These are phyloP conservation scores for Fusarium sp. DNA, from an alignment of 2,329 filamentous ascomycete species.

Conservation along the genomic window DNA sequence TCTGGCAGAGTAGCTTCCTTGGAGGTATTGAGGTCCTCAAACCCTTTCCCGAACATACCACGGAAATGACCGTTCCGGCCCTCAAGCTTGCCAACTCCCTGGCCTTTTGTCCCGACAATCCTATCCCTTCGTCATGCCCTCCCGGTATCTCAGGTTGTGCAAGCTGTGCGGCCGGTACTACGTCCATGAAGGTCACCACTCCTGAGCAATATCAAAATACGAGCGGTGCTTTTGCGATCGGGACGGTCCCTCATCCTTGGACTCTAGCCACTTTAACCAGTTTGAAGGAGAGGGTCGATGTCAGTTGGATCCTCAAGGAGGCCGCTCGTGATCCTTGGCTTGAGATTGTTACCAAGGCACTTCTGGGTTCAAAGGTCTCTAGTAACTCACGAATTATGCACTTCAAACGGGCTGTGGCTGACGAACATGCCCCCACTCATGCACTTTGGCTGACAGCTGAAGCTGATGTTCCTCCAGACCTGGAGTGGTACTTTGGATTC, in stretches of 20 bases:
- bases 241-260: conserved; percentile 90
- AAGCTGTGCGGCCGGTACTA: conserved; percentile 72
- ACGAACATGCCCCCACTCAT: conserved; percentile 69
- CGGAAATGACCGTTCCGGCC: conserved; percentile 75
- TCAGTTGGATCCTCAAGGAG: conserved; percentile 73
- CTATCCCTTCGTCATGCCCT: conserved; percentile 82
- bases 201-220: conserved; percentile 77
- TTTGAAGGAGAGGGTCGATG: conserved; percentile 69
- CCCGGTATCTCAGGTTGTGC: conserved; percentile 81
- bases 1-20: conserved; percentile 83
- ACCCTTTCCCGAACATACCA: conserved; percentile 80
- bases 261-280: conserved; percentile 78
- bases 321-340: conserved; percentile 85
- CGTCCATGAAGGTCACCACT: conserved; percentile 74
- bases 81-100: conserved; percentile 80
- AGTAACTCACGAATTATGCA: conserved; percentile 74
- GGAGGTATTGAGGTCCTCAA: conserved; percentile 85
- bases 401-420: conserved; percentile 85
- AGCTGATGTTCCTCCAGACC: conserved; percentile 70
- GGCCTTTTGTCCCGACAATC: conserved; percentile 77
- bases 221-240: conserved; percentile 81
- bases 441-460: conserved; percentile 87
- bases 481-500: conserved; percentile 94
- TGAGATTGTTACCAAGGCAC: conserved; percentile 73
- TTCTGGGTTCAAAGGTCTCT: conserved; percentile 70